Percentiles rank a stretch among this genome's conserved stretches.
These are phyloP conservation scores for Tulasnella sp. DNA, from an alignment of 768 basidiomycete species.

Conservation along the genomic window DNA sequence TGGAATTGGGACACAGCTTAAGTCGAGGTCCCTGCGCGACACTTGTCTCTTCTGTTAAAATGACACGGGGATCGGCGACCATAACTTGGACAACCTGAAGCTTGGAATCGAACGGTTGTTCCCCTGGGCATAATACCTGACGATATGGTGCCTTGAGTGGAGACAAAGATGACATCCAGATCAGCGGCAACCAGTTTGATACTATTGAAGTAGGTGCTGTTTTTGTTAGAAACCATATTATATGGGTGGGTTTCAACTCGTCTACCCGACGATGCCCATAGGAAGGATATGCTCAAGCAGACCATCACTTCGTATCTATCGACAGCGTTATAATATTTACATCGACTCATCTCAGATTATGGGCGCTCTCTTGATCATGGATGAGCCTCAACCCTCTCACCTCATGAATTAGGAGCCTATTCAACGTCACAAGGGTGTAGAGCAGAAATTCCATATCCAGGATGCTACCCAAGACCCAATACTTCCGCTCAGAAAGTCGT, in stretches of 20 bases:
- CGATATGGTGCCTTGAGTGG: conserved; percentile 36
- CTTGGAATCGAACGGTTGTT: conserved; percentile 55
- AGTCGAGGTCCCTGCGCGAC: background rate
- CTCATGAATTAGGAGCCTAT: conserved; percentile 29
- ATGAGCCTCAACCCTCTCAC: conserved; percentile 41
- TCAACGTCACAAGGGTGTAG: background rate
- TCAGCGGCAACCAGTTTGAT: conserved; percentile 59
- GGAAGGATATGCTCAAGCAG: conserved; percentile 56
- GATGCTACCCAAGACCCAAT: background rate
- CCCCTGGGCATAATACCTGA: conserved; percentile 64
- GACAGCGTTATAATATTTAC: conserved; percentile 51
- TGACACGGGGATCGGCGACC: conserved; percentile 68
- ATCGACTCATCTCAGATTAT: conserved; percentile 55
- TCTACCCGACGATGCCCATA: background rate
- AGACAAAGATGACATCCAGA: conserved; percentile 48
- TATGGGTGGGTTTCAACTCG: background rate
- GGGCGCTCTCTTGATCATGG: conserved; percentile 59
- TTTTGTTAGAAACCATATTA: background rate
- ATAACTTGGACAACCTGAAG: conserved; percentile 66
- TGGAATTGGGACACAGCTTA: background rate
- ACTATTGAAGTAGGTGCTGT: conserved; percentile 58
- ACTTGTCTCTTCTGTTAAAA: conserved; percentile 43
- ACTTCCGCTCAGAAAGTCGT: background rate
- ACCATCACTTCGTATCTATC: conserved; percentile 59
- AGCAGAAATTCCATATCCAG: background rate